Evolutionary conservation across 331 rosid genomes (phyloP), one percentile per base, ranked within the genome.

Genomic region (Malus hybrid): DNA sequence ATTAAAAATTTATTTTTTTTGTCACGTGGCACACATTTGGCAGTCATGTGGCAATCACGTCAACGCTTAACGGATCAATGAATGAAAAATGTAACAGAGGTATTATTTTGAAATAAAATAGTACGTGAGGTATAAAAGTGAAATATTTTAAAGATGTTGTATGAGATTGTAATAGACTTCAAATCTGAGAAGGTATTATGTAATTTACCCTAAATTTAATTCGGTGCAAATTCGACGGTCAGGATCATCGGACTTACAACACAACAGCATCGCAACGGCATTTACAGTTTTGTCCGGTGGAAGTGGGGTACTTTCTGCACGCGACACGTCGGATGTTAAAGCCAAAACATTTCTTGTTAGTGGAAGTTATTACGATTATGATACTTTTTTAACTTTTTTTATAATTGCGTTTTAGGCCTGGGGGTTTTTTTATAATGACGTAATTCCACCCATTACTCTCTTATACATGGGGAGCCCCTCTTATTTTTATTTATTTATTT

Each of bases 281-380:
- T 16, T 71, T 33, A 57, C 78, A 20, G 64, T 18, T 61, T 50
- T 42, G 48, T 6, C 46, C 1, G 42, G 59, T 56, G 59, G 42
- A 55, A 66, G n/a, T 50, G 50, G 14, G 62, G 62, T 7, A 15
- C 29, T 57, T 56, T 28, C 29, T 59, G 70, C 48, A 18, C 16
- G 7, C 65, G 72, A 74, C 75, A 80, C 71, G 60, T 48, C 9
- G 4, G 29, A 1, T 34, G 39, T 72, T 19, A 39, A 83, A 61
- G 79, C 72, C 84, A 60, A 72, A 19, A 3, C 77, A 48, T 70
- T 82, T 82, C 56, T 78, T 68, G 74, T 64, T 70, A 63, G 10
- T 39, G 74, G 68, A 73, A 69, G 80, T 69, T 82, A 70, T 3
- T 29, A 19, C 34, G n/a, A 27, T 39, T 10, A 6, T 29, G 10